These are phyloP conservation scores for Vaccinium darrowii DNA, from an alignment of 148 eudicot species.

Conservation along the genomic window DNA sequence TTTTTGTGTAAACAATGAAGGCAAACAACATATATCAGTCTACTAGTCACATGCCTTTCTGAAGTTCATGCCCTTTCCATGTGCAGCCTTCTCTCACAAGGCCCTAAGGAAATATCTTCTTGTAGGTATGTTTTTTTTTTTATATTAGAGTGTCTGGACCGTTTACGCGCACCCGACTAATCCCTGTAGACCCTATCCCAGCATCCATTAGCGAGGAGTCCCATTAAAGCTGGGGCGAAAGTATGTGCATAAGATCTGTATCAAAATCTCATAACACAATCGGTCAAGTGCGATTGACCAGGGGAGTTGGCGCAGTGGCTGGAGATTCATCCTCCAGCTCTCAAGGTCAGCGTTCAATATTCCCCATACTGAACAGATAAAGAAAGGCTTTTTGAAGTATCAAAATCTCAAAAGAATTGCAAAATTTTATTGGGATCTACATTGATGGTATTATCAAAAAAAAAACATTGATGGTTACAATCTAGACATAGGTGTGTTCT, in stretches of 20 bases:
- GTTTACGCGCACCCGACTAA: no score
- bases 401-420: background rate
- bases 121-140: no score
- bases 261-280: background rate
- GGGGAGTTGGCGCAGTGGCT: background rate
- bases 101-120: conserved; percentile 2
- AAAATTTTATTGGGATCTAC: conserved; percentile 15
- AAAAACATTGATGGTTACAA: conserved; percentile 12
- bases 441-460: no score
- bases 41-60: conserved; percentile 32
- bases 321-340: background rate
- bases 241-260: background rate
- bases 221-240: background rate
- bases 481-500: conserved; percentile 10
- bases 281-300: background rate
- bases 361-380: background rate
- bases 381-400: background rate
- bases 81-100: conserved; percentile 29
- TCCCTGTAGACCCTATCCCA: no score
- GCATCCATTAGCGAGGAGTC: no score
- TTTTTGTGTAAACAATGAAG: conserved; percentile 8
- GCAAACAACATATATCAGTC: conserved; percentile 24
- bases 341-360: background rate
- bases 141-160: no score
- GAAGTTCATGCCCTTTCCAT: conserved; percentile 33